Evolutionary conservation across 2,329 filamentous ascomycete genomes (phyloP).

Genomic region (Grosmannia clavigera): DNA sequence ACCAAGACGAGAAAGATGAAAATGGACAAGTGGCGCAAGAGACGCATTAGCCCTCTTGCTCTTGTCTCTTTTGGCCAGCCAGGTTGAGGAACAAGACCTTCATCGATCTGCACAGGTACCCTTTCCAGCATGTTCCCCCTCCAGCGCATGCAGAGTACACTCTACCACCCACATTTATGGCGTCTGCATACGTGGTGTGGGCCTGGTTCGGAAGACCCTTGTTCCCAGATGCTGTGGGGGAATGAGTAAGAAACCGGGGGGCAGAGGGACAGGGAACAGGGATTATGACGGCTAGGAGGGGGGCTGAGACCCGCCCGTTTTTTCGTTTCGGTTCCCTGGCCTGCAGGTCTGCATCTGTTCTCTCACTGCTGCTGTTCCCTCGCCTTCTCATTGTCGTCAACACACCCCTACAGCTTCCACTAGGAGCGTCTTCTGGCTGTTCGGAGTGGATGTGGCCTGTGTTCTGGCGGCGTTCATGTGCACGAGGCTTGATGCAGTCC

Average conservation of each 20-base stretch:
- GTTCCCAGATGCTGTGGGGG: neutral
- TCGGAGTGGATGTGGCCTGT: neutral
- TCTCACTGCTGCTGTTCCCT: too few relatives aligned
- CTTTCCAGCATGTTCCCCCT: too few relatives aligned
- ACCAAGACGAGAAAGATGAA: neutral
- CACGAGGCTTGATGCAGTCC: constrained; percentile 1
- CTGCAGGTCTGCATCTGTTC: neutral
- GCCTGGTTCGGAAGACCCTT: neutral
- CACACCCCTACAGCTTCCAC: neutral
- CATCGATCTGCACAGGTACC: too few relatives aligned
- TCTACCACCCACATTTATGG: neutral
- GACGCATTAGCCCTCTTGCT: neutral
- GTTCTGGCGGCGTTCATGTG: neutral
- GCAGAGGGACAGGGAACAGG: neutral
- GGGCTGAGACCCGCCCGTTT: neutral
- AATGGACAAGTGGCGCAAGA: neutral
- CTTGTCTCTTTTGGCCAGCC: neutral
- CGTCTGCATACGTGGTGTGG: neutral
- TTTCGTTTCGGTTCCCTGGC: neutral
- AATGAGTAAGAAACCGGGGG: neutral
- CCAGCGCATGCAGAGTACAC: neutral
- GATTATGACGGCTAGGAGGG: neutral
- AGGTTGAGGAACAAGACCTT: neutral
- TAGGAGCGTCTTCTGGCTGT: too few relatives aligned
- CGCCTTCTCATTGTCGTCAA: too few relatives aligned